Conservation (phyloP, 352 stramenopile species). For the Poterioochromonas sp. region DNA sequence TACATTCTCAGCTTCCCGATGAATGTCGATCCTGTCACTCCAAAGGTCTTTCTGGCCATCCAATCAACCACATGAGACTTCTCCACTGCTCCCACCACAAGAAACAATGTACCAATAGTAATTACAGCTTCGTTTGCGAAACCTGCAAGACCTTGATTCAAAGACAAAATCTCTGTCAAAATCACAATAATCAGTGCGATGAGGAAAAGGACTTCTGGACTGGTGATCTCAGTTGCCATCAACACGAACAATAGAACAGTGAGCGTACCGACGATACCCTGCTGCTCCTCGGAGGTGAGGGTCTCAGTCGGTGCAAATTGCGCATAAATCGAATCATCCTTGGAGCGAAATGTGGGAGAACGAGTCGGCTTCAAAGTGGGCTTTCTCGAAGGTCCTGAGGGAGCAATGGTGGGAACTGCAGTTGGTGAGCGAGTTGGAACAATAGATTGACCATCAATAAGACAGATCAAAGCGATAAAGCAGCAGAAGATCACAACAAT, state of each 20-base stretch:
- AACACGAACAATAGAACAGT: not conserved
- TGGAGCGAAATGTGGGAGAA: not conserved
- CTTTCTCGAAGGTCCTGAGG: no score
- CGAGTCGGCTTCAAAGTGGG: not conserved
- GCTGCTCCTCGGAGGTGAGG: not conserved
- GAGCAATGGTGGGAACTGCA: no score
- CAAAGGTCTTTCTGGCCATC: conserved; percentile 40
- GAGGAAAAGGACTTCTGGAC: not conserved
- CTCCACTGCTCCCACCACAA: conserved; percentile 47
- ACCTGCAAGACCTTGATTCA: conserved; percentile 39
- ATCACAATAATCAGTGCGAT: conserved; percentile 18
- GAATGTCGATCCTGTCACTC: conserved; percentile 23
- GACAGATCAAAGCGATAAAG: no score
- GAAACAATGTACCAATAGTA: conserved; percentile 45
- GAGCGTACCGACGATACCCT: not conserved
- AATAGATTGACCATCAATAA: no score
- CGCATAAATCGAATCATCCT: not conserved
- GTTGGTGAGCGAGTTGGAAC: no score
- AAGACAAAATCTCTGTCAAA: conserved; percentile 27
- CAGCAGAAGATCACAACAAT: no score
- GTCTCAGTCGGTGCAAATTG: not conserved
- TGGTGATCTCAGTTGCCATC: not conserved
- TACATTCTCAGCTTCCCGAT: conserved; percentile 38
- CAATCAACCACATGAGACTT: conserved; percentile 42
- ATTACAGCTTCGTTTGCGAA: conserved; percentile 46